Evolutionary conservation across 768 basidiomycete genomes (phyloP), one percentile per base, ranked within the genome.

Genomic region (Hebeloma cylindrosporum): DNA sequence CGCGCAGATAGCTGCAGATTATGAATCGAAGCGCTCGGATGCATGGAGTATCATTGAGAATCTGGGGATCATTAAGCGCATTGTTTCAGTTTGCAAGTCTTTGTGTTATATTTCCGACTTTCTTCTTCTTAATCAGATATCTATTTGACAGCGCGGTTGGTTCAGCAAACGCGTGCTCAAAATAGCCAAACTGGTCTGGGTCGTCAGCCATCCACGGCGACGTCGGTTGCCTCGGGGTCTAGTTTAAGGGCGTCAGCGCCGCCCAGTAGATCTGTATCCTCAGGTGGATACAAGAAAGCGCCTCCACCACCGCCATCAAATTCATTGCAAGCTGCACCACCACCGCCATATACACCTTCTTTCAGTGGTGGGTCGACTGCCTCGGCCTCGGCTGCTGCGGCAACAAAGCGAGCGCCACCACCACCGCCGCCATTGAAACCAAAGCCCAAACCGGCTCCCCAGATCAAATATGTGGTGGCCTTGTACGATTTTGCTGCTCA

Each of bases 401-500:
- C 75, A 1, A 71, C 78, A 28, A 91, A 87, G 67, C 79, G 85
- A 57, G 81, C 86, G 1, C 89, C 94, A 0, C 93, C 94, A 0
- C 95, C 95, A 0, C 95, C 95, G 0, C 95, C 95, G 6, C 86
- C 93, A 2, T 60, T 93, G 56, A 94, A 93, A 68, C 81, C 90
- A 1, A 94, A 93, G 61, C 90, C 90, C 4, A 89, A 87, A 63
- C 72, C 77, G 6, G 71, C 73, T 22, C 79, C 79, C 1, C 70
- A 70, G 39, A 68, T 75, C 3, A 78, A 83, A 63, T 93, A 92
- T 58, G 93, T 93, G 18, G 85, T 90, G 7, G 96, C 96, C 22
- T 61, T 98, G 59, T 99, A 96, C 60, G 96, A 99, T 64, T 99
- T 95, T 61, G 77, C 74, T 26, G 92, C 96, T 14, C 93, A 95